A percentile compares a stretch with the other conserved stretches of the same genome.
Conservation (phyloP, 345 rosid species). For the Triadica sebifera region DNA sequence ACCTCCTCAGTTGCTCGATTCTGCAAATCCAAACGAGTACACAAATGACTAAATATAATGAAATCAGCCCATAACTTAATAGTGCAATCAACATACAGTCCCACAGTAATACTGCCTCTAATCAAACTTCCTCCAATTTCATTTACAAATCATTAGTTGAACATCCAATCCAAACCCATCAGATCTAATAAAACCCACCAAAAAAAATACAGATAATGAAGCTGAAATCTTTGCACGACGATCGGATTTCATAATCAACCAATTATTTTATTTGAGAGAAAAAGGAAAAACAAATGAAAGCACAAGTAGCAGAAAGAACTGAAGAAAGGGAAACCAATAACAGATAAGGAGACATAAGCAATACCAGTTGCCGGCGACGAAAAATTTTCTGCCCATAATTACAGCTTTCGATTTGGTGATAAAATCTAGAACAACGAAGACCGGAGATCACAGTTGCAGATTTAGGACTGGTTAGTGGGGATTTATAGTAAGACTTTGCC, state of each 20-base stretch:
- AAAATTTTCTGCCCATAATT: conserved; percentile 59
- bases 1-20: conserved; percentile 72
- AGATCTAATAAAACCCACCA: neutral
- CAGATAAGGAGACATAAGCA: conserved; percentile 40
- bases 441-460: neutral
- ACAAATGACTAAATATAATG: neutral
- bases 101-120: neutral
- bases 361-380: conserved; percentile 90
- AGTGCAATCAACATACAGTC: neutral
- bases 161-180: neutral
- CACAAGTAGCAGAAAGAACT: neutral
- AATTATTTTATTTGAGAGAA: neutral
- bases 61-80: neutral
- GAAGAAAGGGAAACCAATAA: neutral
- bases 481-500: neutral
- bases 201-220: neutral
- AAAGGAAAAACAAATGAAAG: neutral
- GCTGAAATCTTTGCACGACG: neutral
- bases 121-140: neutral
- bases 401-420: conserved; percentile 4
- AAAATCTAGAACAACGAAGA: conserved; percentile 16
- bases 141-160: neutral
- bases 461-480: no score
- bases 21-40: conserved; percentile 24
- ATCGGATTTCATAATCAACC: neutral